Conservation (phyloP, 441 rosid species). For the Bruguiera hainesii region DNA sequence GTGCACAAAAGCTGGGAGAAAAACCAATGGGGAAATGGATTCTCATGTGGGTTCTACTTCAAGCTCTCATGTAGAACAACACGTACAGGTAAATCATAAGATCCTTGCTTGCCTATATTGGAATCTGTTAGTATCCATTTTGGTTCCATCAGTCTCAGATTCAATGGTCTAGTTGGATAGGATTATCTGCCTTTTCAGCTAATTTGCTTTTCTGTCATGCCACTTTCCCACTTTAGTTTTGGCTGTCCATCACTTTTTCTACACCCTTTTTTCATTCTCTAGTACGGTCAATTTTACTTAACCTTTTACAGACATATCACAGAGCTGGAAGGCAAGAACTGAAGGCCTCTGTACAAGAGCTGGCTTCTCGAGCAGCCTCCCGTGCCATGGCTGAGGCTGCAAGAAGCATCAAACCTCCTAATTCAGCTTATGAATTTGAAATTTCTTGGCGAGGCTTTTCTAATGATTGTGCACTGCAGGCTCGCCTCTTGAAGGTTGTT, state of each 20-base stretch:
- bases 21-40: slow-evolving; percentile 23
- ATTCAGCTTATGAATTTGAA: slow-evolving; percentile 86
- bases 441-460: slow-evolving; percentile 77
- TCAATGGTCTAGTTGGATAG: too few relatives aligned
- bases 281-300: not conserved
- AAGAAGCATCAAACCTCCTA: slow-evolving; percentile 59
- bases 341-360: slow-evolving; percentile 70
- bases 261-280: not conserved
- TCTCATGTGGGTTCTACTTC: slow-evolving; percentile 27
- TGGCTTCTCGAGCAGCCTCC: slow-evolving; percentile 81
- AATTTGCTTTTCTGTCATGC: too few relatives aligned
- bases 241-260: not conserved
- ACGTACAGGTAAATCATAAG: slow-evolving; percentile 22
- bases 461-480: slow-evolving; percentile 56
- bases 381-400: slow-evolving; percentile 73
- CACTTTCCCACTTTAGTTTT: not conserved
- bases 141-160: too few relatives aligned
- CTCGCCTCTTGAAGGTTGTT: slow-evolving; percentile 68
- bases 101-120: slow-evolving; percentile 4
- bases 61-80: slow-evolving; percentile 30
- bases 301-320: slow-evolving; percentile 36
- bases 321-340: slow-evolving; percentile 40
- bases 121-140: not conserved
- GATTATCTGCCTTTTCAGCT: too few relatives aligned
- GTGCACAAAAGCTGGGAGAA: slow-evolving; percentile 30